Evolutionary conservation across 2,329 filamentous ascomycete genomes (phyloP).

Genomic region (Tolypocladium pustulatum): DNA sequence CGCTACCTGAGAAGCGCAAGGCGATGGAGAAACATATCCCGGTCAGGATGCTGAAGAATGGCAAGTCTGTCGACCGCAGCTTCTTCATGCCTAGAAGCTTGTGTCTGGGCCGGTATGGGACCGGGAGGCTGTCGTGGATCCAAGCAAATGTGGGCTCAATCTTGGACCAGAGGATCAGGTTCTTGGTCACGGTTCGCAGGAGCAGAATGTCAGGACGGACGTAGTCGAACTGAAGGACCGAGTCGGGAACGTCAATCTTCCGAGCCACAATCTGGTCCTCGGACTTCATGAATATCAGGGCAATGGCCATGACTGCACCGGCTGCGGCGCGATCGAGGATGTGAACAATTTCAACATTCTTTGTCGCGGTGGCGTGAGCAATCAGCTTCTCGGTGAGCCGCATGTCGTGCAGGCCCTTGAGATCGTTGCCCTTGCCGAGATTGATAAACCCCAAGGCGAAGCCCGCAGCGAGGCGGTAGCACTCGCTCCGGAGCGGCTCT

Average conservation of each 20-base stretch:
- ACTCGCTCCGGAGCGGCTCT: conserved; percentile 79
- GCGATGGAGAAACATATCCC: conserved; percentile 78
- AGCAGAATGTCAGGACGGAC: conserved; percentile 88
- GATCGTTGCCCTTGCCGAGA: conserved; percentile 76
- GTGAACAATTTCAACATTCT: conserved; percentile 86
- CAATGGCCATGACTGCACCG: conserved; percentile 81
- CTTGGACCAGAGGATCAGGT: conserved; percentile 85
- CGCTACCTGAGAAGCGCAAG: conserved; percentile 64
- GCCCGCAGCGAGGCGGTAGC: conserved; percentile 89
- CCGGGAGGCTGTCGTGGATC: conserved; percentile 65
- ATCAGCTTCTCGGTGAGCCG: conserved; percentile 80
- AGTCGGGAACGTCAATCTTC: conserved; percentile 89
- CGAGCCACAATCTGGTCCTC: conserved; percentile 77
- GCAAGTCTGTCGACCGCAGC: conserved; percentile 72
- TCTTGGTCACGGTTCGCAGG: conserved; percentile 76
- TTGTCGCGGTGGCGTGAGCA: conserved; percentile 74
- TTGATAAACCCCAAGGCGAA: conserved; percentile 94
- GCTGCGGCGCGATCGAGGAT: conserved; percentile 87
- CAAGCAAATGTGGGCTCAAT: conserved; percentile 66
- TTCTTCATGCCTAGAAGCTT: conserved; percentile 47
- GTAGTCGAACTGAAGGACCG: conserved; percentile 86
- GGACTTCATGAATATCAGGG: conserved; percentile 95
- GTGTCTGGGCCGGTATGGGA: conserved; percentile 52
- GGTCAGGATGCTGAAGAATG: conserved; percentile 85
- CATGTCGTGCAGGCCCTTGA: conserved; percentile 90